Conservation (phyloP, 2,329 filamentous ascomycete genomes). For the Microsporum audouinii region DNA sequence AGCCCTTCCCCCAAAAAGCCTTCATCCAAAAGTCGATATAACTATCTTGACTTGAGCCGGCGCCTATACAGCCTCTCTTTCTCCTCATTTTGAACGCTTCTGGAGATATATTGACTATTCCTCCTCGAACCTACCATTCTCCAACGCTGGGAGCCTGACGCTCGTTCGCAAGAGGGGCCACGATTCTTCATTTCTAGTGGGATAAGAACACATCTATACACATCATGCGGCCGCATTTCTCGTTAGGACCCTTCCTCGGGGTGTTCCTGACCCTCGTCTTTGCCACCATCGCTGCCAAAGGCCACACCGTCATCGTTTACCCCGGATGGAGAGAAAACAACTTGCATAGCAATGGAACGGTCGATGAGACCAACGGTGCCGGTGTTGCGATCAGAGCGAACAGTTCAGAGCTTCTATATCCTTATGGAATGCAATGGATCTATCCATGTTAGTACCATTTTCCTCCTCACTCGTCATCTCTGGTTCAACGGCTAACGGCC, state of each 20-base stretch:
- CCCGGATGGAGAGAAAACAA: slow-evolving; percentile 82
- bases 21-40: not conserved
- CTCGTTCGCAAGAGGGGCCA: too few species aligned
- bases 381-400: slow-evolving; percentile 33
- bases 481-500: not conserved
- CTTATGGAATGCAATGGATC: slow-evolving; percentile 89
- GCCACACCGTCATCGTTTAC: slow-evolving; percentile 73
- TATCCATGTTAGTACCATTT: slow-evolving; percentile 65
- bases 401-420: slow-evolving; percentile 44
- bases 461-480: too few species aligned
- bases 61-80: not conserved
- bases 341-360: slow-evolving; percentile 60
- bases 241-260: slow-evolving; percentile 21
- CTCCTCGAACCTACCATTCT: too few species aligned
- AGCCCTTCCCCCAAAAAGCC: not conserved
- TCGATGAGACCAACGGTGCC: slow-evolving; percentile 37
- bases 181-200: not conserved
- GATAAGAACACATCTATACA: not conserved
- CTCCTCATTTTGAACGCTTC: not conserved
- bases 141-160: too few species aligned
- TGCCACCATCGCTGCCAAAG: slow-evolving; percentile 30
- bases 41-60: not conserved
- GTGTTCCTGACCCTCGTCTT: slow-evolving; percentile 26
- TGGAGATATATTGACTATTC: too few species aligned
- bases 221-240: slow-evolving; percentile 22